Percentiles rank a stretch among this genome's conserved stretches.
These are phyloP conservation scores for Clonostachys rhizophaga DNA, from an alignment of 2,329 filamentous ascomycete species.

Conservation along the genomic window DNA sequence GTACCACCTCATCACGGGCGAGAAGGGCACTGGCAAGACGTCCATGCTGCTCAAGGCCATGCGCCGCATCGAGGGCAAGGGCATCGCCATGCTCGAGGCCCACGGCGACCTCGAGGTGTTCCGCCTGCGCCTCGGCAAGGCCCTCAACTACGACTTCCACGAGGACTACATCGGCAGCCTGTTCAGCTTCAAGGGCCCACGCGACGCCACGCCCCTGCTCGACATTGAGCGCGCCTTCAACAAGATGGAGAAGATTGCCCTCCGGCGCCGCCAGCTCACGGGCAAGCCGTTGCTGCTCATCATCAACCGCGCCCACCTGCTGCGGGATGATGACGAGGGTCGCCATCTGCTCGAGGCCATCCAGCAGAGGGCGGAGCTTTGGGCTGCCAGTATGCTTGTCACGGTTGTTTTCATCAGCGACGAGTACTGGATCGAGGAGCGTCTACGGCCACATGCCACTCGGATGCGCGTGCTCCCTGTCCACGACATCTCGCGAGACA, in stretches of 20 bases:
- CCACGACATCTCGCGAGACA: conserved; percentile 41
- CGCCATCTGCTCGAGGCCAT: conserved; percentile 64
- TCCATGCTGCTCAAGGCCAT: conserved; percentile 69
- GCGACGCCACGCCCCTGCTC: conserved; percentile 63
- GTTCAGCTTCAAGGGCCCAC: conserved; percentile 66
- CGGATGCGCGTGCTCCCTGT: conserved; percentile 50
- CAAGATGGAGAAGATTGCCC: conserved; percentile 66
- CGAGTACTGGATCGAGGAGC: conserved; percentile 55
- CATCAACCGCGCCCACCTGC: conserved; percentile 62
- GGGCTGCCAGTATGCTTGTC: conserved; percentile 66
- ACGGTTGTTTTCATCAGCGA: conserved; percentile 54
- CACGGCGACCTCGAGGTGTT: conserved; percentile 69
- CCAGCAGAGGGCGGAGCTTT: conserved; percentile 68
- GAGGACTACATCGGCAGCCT: conserved; percentile 66
- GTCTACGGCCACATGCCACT: conserved; percentile 49
- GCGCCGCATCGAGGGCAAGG: conserved; percentile 61
- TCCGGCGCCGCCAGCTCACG: conserved; percentile 42
- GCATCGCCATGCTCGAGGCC: conserved; percentile 67
- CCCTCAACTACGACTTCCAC: conserved; percentile 65
- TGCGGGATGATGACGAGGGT: conserved; percentile 63
- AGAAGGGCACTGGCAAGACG: conserved; percentile 69
- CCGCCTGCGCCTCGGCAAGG: conserved; percentile 66
- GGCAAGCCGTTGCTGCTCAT: conserved; percentile 58
- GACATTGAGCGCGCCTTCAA: conserved; percentile 72
- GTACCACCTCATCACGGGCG: conserved; percentile 64